Base-by-base conservation (phyloP, 2,329 filamentous ascomycete species). In the Cercospora sp. region DNA sequence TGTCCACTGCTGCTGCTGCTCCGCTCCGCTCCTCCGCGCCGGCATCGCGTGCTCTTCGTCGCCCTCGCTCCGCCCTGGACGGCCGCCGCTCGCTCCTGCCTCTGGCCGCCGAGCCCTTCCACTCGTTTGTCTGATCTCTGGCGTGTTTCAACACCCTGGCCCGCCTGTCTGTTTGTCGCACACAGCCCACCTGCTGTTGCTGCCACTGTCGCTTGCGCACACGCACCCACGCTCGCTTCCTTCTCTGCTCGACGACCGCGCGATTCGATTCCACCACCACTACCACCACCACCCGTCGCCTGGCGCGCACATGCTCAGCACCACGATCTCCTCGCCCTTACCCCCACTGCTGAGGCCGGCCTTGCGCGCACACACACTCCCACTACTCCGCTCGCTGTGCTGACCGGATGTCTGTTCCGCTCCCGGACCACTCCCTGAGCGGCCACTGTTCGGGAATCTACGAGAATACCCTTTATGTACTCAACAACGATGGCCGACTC, bases 381-480 rank as follows among this genome's bases (percentile, higher is more conserved):
- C n/a, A 58, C 36, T 28, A 23, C 55, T 45, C 59, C 55, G 62
- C 60, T 55, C 42, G 58, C 68, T 63, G 68, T 69, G 69, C 70
- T 71, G 72, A 59, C 63, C 53, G 62, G 60, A 96, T 96, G 93
- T 83, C 88, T 76, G 84, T 90, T 66, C 92, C 93, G 60, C 82
- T 88, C 76, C 93, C 93, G 63, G 82, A 86, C 63, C 85, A 88
- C 77, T 83, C 89, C 70, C 82, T 97, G 78, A 87, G 89, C 79
- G 88, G 90, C 80, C 89, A 92, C 75, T 98, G 94, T 81, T 93
- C 93, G 67, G 88, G 91, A 76, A 86, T 97, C 69, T 85, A 92
- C 82, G 85, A 93, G 77, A 89, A 93, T 79, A 93, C 89, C 12
- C 87, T 98, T 63, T 98, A 96, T 82, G 89, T 91, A 57, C 97